These are phyloP conservation scores for Suillus luteus DNA, from an alignment of 768 basidiomycete species.

Conservation along the genomic window DNA sequence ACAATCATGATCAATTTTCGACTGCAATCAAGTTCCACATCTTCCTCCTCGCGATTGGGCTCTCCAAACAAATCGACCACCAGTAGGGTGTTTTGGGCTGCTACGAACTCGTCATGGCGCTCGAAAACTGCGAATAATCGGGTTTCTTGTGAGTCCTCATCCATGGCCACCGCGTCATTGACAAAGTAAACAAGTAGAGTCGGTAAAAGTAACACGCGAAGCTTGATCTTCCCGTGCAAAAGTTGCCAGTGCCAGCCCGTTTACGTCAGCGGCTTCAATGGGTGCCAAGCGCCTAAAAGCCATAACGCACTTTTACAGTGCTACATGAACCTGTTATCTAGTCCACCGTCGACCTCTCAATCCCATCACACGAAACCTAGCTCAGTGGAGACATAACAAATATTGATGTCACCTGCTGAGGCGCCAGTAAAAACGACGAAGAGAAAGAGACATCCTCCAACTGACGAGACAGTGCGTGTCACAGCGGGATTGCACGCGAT, in stretches of 20 bases:
- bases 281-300: background rate
- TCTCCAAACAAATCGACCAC: constrained; percentile 45
- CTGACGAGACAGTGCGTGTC: constrained; percentile 32
- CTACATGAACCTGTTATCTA: background rate
- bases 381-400: background rate
- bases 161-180: constrained; percentile 29
- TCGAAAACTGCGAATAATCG: constrained; percentile 60
- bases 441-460: constrained; percentile 42
- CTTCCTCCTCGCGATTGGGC: constrained; percentile 45
- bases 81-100: constrained; percentile 53
- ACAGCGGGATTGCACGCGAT: background rate
- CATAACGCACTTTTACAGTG: background rate
- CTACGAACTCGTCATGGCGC: constrained; percentile 58
- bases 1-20: constrained; percentile 54
- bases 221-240: background rate
- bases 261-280: constrained; percentile 7
- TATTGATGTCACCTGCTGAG: constrained; percentile 8
- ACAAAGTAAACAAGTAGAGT: background rate
- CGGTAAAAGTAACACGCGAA: constrained; percentile 24
- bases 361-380: background rate
- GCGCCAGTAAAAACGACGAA: constrained; percentile 36
- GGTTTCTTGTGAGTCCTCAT: constrained; percentile 44
- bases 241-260: background rate
- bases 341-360: background rate
- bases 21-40: constrained; percentile 42